Base-by-base conservation (phyloP, 192 early-diverging fungal species). In the Helicostylum pulchrum region DNA sequence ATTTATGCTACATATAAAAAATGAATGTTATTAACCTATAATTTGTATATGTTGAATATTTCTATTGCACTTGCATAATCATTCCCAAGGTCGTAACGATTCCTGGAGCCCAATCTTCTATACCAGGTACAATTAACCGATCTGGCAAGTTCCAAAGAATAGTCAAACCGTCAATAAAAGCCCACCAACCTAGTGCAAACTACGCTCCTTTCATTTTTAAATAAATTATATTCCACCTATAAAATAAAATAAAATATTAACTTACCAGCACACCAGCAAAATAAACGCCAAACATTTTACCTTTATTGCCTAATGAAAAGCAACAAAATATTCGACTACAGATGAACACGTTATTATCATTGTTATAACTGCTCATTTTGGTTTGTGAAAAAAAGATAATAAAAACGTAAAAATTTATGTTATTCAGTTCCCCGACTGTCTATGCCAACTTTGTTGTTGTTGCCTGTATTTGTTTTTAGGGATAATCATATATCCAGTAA, bases 31-130 rank as follows among this genome's bases (percentile, higher is more conserved):
- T 3, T 14, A 23, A 21, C 14, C 2, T 20, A 36, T 34, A 32
- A 54, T 34, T 10, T 9, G 4, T 26, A 26, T 53, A 53, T 53
- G 2, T n/a, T n/a, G n/a, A n/a, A 4, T 15, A 19, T 17, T 34
- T 8, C 11, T 7, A 3, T 9, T n/a, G 45, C 15, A 39, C 30
- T 70, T 70, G 49, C 67, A 63, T 36, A 26, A 56, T 46, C 67
- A 69, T 62, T 2, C 67, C 67, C 20, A 69, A 23, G 1, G 61
- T 69, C 4, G 59, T 23, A 15, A 44, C 4, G 21, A 69, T 62
- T 34, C 67, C 67, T 5, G 52, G n/a, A 30, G 53, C 61, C 67
- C 67, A 69, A 49, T 69, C 67, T 56, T 69, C 67, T 45, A 69
- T 32, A 9, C 67, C 67, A 14, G 61, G 43, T 46, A 19, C 36